Percentiles rank a stretch among this genome's conserved stretches.
These are phyloP conservation scores for Ceratobasidium sp. DNA, from an alignment of 1,284 basidiomycete genomes.

Conservation along the genomic window DNA sequence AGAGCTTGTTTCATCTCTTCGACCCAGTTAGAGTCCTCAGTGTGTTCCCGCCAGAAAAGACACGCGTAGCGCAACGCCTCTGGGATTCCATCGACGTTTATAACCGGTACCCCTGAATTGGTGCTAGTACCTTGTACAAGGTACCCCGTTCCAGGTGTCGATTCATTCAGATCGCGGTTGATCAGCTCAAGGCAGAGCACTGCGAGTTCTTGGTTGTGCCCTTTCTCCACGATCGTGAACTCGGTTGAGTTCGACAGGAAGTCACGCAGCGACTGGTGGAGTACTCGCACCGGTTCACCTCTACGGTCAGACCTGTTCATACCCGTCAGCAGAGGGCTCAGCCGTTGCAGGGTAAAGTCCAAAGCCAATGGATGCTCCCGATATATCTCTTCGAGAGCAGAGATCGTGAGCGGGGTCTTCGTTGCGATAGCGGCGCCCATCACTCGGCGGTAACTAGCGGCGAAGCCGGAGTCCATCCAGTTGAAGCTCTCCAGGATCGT, in stretches of 20 bases:
- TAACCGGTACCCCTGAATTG: neutral
- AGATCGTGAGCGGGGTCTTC: slow-evolving; percentile 2
- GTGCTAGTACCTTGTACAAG: neutral
- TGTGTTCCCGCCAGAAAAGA: slow-evolving; percentile 18
- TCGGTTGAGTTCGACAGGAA: neutral
- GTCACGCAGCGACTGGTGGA: slow-evolving; percentile 24
- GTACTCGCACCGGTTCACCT: neutral
- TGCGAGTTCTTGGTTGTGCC: neutral
- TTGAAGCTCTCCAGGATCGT: slow-evolving; percentile 47
- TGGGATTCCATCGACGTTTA: neutral
- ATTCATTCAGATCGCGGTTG: neutral
- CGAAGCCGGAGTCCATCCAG: slow-evolving; percentile 48
- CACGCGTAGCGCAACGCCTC: slow-evolving; percentile 22
- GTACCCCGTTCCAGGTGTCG: neutral
- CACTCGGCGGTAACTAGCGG: slow-evolving; percentile 45
- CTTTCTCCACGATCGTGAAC: neutral
- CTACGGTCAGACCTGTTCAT: neutral
- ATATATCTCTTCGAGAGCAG: neutral
- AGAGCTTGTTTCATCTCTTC: neutral
- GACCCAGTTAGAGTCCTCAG: neutral
- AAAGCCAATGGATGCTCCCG: neutral
- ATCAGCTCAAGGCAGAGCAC: neutral
- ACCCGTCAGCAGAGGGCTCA: neutral
- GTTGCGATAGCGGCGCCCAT: slow-evolving; percentile 48
- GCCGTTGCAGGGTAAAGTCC: neutral